Conservation (phyloP, 2,329 filamentous ascomycete genomes). For the Colletotrichum sp. region DNA sequence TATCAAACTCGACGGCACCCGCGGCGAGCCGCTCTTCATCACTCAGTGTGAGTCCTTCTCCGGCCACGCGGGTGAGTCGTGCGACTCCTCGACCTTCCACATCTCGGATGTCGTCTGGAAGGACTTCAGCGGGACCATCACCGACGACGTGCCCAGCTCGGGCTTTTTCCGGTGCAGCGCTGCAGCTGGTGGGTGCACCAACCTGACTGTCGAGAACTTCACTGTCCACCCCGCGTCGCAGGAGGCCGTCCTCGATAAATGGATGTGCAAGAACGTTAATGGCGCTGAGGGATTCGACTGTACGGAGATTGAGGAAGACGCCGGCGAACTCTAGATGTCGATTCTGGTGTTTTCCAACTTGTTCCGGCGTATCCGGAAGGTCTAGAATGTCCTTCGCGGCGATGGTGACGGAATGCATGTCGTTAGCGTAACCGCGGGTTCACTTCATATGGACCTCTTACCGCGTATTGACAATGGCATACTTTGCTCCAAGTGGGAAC, state of each 20-base stretch:
- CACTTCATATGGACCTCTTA: neutral
- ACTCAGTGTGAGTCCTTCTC: constrained; percentile 41
- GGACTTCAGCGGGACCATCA: constrained; percentile 32
- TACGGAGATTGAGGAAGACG: neutral
- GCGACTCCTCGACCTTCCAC: constrained; percentile 36
- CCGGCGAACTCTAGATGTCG: constrained; percentile 1
- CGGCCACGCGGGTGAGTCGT: constrained; percentile 36
- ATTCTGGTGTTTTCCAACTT: neutral
- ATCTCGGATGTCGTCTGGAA: constrained; percentile 32
- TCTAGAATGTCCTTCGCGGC: neutral
- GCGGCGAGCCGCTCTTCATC: constrained; percentile 35
- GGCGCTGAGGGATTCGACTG: constrained; percentile 28
- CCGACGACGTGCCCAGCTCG: constrained; percentile 25
- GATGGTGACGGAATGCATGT: neutral
- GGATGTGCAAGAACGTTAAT: constrained; percentile 33
- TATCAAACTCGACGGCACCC: constrained; percentile 28
- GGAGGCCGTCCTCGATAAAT: constrained; percentile 23
- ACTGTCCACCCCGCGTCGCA: constrained; percentile 21
- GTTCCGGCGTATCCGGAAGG: constrained; percentile 4
- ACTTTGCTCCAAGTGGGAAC: neutral
- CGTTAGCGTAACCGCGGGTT: neutral
- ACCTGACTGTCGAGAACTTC: constrained; percentile 30
- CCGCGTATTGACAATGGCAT: neutral
- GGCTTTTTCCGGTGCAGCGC: constrained; percentile 36
- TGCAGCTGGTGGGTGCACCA: constrained; percentile 33